Conservation (phyloP, 2,329 filamentous ascomycete species). For the Ceratocystis colombiana region DNA sequence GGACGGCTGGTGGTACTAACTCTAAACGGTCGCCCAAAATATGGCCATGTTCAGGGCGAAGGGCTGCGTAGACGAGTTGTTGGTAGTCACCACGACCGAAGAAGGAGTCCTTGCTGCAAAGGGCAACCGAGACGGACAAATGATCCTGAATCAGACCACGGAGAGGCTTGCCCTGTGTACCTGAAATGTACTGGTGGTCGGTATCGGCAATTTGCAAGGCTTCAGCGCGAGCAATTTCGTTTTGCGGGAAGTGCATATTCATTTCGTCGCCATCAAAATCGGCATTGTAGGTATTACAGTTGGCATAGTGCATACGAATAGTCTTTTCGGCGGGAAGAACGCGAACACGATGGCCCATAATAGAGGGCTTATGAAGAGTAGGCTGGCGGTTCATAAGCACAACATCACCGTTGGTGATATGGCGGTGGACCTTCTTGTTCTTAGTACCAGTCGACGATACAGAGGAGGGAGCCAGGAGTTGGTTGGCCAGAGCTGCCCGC, state of each 20-base stretch:
- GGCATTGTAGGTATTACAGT: slow-evolving; percentile 98
- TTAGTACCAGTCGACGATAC: slow-evolving; percentile 62
- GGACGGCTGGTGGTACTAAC: slow-evolving; percentile 67
- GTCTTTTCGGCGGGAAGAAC: slow-evolving; percentile 92
- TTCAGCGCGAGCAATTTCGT: slow-evolving; percentile 86
- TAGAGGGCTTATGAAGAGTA: slow-evolving; percentile 94
- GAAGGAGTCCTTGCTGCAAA: slow-evolving; percentile 85
- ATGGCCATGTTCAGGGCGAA: slow-evolving; percentile 83
- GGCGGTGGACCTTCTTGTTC: slow-evolving; percentile 93
- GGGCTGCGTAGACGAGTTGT: slow-evolving; percentile 79
- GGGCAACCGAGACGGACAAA: slow-evolving; percentile 82
- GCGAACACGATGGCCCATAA: slow-evolving; percentile 92
- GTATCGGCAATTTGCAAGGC: slow-evolving; percentile 90
- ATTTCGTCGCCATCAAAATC: slow-evolving; percentile 99
- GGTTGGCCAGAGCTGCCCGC: slow-evolving; percentile 79
- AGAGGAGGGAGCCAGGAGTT: slow-evolving; percentile 75
- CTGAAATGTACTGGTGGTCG: slow-evolving; percentile 92
- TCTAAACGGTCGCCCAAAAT: slow-evolving; percentile 73
- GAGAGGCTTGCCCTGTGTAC: slow-evolving; percentile 84
- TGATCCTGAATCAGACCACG: slow-evolving; percentile 97
- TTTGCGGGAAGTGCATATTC: slow-evolving; percentile 99
- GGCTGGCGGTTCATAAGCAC: slow-evolving; percentile 98
- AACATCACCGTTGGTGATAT: slow-evolving; percentile 92
- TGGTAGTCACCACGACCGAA: slow-evolving; percentile 84
- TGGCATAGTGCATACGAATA: slow-evolving; percentile 98